Conservation (phyloP, 805 yeast species). For the Candida xyloterini region DNA sequence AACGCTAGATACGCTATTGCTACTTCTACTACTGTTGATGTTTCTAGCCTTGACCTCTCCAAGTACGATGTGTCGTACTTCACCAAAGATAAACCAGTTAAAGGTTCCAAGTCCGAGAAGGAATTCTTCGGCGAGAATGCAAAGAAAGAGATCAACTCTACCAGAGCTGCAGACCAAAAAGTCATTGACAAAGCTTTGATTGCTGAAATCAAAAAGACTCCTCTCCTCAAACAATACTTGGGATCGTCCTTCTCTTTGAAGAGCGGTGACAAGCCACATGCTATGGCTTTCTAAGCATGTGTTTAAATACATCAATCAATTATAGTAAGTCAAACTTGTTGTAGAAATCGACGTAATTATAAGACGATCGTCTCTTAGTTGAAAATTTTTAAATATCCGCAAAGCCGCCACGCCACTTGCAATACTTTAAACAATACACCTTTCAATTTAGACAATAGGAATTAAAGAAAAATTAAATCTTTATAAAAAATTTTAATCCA, state of each 20-base stretch:
- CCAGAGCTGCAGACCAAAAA: conserved; percentile 97
- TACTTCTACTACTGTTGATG: conserved; percentile 88
- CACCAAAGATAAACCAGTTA: conserved; percentile 88
- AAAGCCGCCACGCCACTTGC: conserved; percentile 4
- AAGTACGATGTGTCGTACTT: conserved; percentile 94
- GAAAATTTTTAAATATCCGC: not conserved
- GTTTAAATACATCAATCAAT: not conserved
- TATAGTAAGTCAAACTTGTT: not conserved
- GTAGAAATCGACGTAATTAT: conserved; percentile 1
- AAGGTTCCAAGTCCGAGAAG: conserved; percentile 83
- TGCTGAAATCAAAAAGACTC: conserved; percentile 94
- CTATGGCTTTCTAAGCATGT: conserved; percentile 81
- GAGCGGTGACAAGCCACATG: conserved; percentile 98
- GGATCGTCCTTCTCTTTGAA: conserved; percentile 94
- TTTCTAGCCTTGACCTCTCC: conserved; percentile 76
- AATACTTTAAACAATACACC: not conserved
- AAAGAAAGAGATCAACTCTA: conserved; percentile 86
- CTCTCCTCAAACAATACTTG: conserved; percentile 94
- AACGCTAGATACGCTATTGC: conserved; percentile 98
- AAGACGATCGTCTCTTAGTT: not conserved
- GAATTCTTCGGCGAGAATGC: conserved; percentile 82
- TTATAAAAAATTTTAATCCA: conserved; percentile 5
- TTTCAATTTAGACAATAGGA: not conserved
- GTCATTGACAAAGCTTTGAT: conserved; percentile 87
- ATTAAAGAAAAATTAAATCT: conserved; percentile 2